Evolutionary conservation across 2,329 filamentous ascomycete species (phyloP), one percentile per base, ranked within the genome.

Genomic region (Fusarium succisae): DNA sequence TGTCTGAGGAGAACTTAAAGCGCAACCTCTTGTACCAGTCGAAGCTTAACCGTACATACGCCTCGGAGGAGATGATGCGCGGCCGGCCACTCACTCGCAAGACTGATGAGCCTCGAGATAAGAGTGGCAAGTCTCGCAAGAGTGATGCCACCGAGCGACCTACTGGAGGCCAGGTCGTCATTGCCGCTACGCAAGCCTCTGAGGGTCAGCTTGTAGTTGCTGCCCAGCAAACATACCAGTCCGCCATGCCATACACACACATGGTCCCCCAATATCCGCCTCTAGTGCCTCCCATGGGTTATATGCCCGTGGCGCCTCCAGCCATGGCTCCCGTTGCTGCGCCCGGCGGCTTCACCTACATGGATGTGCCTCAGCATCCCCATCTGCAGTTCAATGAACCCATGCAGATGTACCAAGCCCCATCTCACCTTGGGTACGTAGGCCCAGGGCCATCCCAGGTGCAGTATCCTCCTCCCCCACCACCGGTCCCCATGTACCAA

Each of bases 1-100:
- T 74, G 0, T 74, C 72, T 0, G 67, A 61, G 14, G 63, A 74
- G 37, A 74, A 74, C 26, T 10, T 74, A 6, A 74, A 65, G 51
- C 56, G 63, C 5, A 74, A 74, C 43, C 50, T 47, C 9, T 47
- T 69, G 7, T 60, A 37, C 11, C 58, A 69, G 15, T 54, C 53
- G 12, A 51, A 26, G 17, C 43, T 65, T 12, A 70, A 51, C 20
- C 54, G 66, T 15, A 20, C 43, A 4, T 44, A 58, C 28, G 54
- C 43, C 9, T 70, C 68, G 5, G 68, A 70, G 37, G 68, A 65
- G 7, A 48, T 58, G 3, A 30, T 62, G 8, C 45, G 61, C 17
- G 35, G 26, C 18, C 30, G 35, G 13, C 17, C 69, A 18, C 15
- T 48, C 5, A 70, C 61, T 14, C 51, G 38, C 4, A 59, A 64